phyloP scores from a whole-genome alignment of 441 rosid species.

The Bocquillonia castaneifolia region DNA sequence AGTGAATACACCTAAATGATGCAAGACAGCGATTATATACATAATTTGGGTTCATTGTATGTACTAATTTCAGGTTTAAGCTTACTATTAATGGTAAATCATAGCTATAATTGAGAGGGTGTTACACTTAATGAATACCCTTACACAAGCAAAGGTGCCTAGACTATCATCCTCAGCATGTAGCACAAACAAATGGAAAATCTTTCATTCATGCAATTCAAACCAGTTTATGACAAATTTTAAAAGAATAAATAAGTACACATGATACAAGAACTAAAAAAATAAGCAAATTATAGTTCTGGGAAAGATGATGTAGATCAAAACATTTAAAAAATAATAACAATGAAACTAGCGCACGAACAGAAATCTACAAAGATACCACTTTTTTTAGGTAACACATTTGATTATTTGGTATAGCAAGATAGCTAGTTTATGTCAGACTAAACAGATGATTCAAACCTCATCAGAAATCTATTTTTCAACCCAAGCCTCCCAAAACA shows the following conservation, averaged over 20 bases:
- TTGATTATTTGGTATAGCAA: too few species aligned
- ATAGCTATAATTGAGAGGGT: too few species aligned
- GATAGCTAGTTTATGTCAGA: not conserved
- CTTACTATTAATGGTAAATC: too few species aligned
- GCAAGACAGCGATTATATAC: too few species aligned
- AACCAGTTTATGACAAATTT: slow-evolving; percentile 5
- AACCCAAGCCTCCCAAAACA: not conserved
- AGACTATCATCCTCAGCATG: not conserved
- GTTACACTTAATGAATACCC: too few species aligned
- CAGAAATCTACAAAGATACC: too few species aligned
- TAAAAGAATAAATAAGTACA: not conserved
- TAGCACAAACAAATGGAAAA: not conserved
- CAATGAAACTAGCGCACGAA: too few species aligned
- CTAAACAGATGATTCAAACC: not conserved
- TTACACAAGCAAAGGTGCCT: not conserved
- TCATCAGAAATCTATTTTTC: not conserved
- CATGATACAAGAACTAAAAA: not conserved
- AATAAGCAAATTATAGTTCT: not conserved
- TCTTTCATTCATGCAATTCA: not conserved
- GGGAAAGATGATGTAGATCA: not conserved
- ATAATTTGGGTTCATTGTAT: too few species aligned
- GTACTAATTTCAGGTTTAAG: too few species aligned
- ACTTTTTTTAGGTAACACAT: too few species aligned
- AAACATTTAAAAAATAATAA: too few species aligned
- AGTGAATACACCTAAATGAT: slow-evolving; percentile 10